These are phyloP conservation scores for Candida jianshihensis DNA, from an alignment of 805 yeast species.

Conservation along the genomic window DNA sequence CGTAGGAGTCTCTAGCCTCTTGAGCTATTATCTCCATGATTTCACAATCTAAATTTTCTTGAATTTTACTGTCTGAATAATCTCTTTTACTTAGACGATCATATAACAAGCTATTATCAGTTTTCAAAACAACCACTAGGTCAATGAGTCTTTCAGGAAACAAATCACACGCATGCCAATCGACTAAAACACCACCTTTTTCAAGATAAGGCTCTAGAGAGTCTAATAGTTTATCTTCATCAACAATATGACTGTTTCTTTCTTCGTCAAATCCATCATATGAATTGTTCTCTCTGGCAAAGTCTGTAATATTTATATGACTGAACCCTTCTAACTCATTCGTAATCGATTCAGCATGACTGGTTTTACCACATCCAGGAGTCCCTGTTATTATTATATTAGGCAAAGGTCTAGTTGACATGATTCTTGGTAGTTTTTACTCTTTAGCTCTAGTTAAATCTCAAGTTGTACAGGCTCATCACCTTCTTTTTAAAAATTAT, in stretches of 20 bases:
- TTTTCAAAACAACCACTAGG: conserved; percentile 80
- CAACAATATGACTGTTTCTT: conserved; percentile 82
- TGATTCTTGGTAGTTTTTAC: background rate
- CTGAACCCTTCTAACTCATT: conserved; percentile 39
- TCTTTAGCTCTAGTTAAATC: too few species aligned
- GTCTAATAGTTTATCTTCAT: conserved; percentile 85
- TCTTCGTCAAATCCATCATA: conserved; percentile 81
- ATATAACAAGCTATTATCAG: conserved; percentile 63
- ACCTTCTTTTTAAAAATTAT: too few species aligned
- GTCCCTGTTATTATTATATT: conserved; percentile 93
- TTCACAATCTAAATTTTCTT: conserved; percentile 92
- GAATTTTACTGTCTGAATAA: conserved; percentile 74
- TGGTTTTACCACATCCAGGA: conserved; percentile 86
- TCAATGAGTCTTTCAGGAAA: conserved; percentile 93
- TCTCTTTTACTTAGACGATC: conserved; percentile 74
- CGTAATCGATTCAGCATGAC: conserved; percentile 58
- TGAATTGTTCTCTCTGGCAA: conserved; percentile 72
- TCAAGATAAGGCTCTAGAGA: conserved; percentile 70
- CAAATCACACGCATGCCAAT: conserved; percentile 96
- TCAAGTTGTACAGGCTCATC: too few species aligned
- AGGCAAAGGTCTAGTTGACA: conserved; percentile 31
- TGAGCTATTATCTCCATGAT: conserved; percentile 87
- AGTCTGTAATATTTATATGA: conserved; percentile 66
- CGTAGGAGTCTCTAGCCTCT: conserved; percentile 83
- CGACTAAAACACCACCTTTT: conserved; percentile 83